A percentile compares a stretch with the other conserved stretches of the same genome.
phyloP scores from a whole-genome alignment of 257 asterid species.

The Nicotiana noctiflora region DNA sequence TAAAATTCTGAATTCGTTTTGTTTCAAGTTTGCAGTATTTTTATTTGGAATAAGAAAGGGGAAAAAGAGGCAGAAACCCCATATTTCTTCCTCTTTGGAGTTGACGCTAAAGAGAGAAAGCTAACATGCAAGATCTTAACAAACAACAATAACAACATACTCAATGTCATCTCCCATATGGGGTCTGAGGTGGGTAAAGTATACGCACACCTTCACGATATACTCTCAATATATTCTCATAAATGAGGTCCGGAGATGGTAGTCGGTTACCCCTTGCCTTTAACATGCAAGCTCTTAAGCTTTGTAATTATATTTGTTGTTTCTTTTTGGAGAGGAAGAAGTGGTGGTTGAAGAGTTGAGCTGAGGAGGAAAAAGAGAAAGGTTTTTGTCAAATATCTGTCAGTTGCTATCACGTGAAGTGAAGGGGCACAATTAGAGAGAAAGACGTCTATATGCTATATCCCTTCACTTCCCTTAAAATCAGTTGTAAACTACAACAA shows the following conservation, averaged over 20 bases:
- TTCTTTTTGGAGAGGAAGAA: neutral
- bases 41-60: neutral
- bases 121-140: neutral
- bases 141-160: too few species aligned
- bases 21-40: too few species aligned
- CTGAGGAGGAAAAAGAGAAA: neutral
- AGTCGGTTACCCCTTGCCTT: too few species aligned
- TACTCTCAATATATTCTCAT: too few species aligned
- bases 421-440: neutral
- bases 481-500: neutral
- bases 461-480: neutral
- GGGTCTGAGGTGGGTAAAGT: too few species aligned
- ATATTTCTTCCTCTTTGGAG: neutral
- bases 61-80: neutral
- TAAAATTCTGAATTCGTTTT: too few species aligned
- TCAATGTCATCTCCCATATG: too few species aligned
- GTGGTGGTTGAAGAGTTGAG: neutral
- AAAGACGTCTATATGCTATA: neutral
- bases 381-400: neutral
- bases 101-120: neutral
- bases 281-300: neutral
- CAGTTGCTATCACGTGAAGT: constrained; percentile 9
- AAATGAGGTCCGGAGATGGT: too few species aligned
- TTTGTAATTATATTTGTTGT: neutral
- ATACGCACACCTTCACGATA: too few species aligned